Evolutionary conservation across 345 rosid genomes (phyloP), one percentile per base, ranked within the genome.

Genomic region (Viola odorata): DNA sequence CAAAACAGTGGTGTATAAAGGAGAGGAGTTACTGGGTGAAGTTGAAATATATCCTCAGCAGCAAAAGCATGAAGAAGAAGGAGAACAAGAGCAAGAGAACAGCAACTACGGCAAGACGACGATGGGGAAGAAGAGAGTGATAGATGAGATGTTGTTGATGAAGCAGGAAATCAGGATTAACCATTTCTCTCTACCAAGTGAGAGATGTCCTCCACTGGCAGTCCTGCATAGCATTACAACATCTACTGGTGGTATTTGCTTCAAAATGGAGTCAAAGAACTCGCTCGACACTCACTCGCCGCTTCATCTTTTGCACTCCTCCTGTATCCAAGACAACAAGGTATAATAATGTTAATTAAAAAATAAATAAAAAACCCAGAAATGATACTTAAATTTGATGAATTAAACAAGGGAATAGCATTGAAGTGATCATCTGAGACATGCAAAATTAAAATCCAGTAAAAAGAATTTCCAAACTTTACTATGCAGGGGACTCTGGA

Each of bases 141-240:
- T 83, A 60, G 97, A 85, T 60, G 73, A 78, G 72, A 79, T 66
- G 41, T 37, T 78, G 73, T 70, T 79, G 87, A 15, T 7, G 45
- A 50, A 56, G 57, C 87, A 75, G 69, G 95, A 81, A 66, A 80
- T 95, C 85, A 84, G 75, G 50, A 83, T 87, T 48, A 74, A 76
- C 63, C 73, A 75, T 76, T 84, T 88, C 71, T 84, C 98, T 55
- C 76, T 69, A 73, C 59, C 87, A 54, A 88, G 99, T 70, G 96
- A 95, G 78, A 95, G 99, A 62, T 91, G 98, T 68, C 87, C 94
- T 37, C 99, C 98, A 64, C 91, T 95, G 37, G 83, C 98, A 39
- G 98, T 95, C 40, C 89, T 95, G 8, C 87, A 84, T 80, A 86
- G 94, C 57, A 61, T 95, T 69, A 75, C 87, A 39, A 66, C 86